These are phyloP conservation scores for Populus deltoides DNA, from an alignment of 345 rosid genomes.

Conservation along the genomic window DNA sequence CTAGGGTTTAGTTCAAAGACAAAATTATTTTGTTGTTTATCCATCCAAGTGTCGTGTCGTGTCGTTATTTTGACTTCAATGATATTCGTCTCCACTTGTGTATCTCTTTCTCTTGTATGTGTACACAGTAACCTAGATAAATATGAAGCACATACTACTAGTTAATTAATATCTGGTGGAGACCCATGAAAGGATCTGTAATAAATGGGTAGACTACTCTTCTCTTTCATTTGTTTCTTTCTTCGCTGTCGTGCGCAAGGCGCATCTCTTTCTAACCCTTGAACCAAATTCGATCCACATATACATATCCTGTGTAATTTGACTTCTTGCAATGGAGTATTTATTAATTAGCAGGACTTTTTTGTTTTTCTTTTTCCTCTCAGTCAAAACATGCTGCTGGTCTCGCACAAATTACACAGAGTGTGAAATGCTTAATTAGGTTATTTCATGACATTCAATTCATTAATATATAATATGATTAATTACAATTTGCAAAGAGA, in stretches of 20 bases:
- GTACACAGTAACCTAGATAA: background rate
- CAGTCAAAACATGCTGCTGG: background rate
- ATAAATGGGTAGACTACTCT: background rate
- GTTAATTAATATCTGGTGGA: background rate
- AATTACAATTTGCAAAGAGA: slow-evolving; percentile 32
- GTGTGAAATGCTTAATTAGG: background rate
- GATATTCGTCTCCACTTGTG: background rate
- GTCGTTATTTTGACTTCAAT: background rate
- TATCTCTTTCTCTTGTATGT: background rate
- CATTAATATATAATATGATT: slow-evolving; percentile 7
- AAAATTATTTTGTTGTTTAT: background rate
- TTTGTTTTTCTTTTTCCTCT: background rate
- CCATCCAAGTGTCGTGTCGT: background rate
- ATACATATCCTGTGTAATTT: background rate
- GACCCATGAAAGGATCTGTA: background rate
- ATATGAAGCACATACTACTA: background rate
- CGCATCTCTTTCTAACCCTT: background rate
- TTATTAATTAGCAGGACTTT: background rate
- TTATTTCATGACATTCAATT: background rate
- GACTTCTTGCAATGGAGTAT: background rate
- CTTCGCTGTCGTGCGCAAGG: background rate
- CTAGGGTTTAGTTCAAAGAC: background rate
- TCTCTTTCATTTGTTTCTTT: background rate
- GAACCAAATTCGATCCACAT: background rate
- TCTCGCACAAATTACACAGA: background rate